Conservation (phyloP, 2,329 filamentous ascomycete species). For the Alternaria panax region DNA sequence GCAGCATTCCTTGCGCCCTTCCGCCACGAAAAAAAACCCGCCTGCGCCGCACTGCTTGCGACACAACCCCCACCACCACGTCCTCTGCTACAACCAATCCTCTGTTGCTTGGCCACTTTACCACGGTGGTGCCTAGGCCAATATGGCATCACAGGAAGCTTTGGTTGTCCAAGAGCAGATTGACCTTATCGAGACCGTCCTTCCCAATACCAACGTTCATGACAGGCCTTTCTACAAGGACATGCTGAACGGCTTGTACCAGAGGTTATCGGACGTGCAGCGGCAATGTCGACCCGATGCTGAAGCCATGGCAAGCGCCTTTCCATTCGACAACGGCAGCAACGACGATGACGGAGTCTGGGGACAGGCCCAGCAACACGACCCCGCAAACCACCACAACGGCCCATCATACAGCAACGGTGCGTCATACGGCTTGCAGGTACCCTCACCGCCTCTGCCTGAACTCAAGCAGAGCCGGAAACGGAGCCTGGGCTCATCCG, state of each 20-base stretch:
- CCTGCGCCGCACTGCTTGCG: conserved; percentile 1
- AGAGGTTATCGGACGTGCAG: not conserved
- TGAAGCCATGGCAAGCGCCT: not conserved
- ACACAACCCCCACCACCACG: not conserved
- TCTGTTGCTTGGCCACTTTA: not conserved
- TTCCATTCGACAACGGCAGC: not conserved
- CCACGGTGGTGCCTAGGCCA: not conserved
- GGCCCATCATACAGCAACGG: not conserved
- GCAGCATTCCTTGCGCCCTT: not conserved
- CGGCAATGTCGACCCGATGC: not conserved
- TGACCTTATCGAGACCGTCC: conserved; percentile 3
- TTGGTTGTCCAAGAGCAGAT: conserved; percentile 8
- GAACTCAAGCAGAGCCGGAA: conserved; percentile 28
- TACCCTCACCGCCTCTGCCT: conserved; percentile 7
- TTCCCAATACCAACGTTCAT: conserved; percentile 1
- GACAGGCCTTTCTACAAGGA: conserved; percentile 11
- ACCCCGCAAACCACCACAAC: not conserved
- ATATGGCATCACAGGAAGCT: not conserved
- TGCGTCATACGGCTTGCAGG: not conserved
- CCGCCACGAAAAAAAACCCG: conserved; percentile 5
- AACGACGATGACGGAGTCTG: not conserved
- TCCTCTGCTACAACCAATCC: not conserved
- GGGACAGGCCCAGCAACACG: not conserved
- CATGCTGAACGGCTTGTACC: conserved; percentile 2
- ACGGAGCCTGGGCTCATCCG: conserved; percentile 29